Evolutionary conservation across 257 asterid genomes (phyloP).

Genomic region (Asclepias syriaca): DNA sequence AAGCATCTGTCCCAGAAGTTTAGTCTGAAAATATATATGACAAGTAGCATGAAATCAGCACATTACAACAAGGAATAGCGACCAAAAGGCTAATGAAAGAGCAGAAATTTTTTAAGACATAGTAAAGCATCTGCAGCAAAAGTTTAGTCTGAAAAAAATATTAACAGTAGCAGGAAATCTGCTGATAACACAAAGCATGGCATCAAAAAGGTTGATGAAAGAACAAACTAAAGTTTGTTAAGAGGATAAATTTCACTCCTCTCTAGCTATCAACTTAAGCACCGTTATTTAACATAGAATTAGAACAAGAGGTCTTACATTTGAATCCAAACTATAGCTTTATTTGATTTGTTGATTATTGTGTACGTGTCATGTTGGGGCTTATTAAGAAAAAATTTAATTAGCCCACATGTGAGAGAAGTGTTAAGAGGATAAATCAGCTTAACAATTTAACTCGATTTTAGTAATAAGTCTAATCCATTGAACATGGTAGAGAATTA

Average conservation of each 20-base stretch:
- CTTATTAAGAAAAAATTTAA: no score
- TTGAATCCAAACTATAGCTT: no score
- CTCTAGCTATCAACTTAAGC: no score
- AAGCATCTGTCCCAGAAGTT: constrained; percentile 96
- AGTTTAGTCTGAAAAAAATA: constrained; percentile 58
- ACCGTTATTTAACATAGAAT: no score
- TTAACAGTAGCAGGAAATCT: background rate
- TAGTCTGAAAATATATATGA: constrained; percentile 44
- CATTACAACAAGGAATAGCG: background rate
- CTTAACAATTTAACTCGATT: no score
- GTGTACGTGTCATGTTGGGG: no score
- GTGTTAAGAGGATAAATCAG: no score
- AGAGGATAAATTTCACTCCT: no score
- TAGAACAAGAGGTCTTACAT: no score
- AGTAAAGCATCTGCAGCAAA: constrained; percentile 71
- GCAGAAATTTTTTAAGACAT: background rate
- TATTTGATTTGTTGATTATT: no score
- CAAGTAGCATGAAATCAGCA: constrained; percentile 1
- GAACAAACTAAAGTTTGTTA: no score
- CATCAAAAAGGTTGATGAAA: background rate
- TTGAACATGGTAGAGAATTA: background rate
- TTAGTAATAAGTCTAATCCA: background rate
- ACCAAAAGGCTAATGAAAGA: background rate
- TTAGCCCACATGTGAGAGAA: no score
- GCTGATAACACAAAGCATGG: background rate